These are phyloP conservation scores for Talinum fruticosum DNA, from an alignment of 148 eudicot species.

Conservation along the genomic window DNA sequence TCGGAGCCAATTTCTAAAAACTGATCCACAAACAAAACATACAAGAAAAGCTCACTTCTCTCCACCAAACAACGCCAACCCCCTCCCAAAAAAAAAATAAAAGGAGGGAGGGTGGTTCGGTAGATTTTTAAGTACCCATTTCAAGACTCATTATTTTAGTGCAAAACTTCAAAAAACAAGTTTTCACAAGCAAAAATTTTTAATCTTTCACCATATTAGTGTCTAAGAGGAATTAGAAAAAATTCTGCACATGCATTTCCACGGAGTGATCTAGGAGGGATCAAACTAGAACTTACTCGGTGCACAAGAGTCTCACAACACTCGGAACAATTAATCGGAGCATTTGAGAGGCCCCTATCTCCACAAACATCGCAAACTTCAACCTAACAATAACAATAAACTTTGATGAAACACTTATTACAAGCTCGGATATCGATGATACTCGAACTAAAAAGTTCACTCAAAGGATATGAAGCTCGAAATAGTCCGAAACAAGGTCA, in stretches of 20 bases:
- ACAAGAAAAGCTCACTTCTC: no score
- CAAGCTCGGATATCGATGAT: not conserved
- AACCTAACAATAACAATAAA: constrained; percentile 5
- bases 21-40: no score
- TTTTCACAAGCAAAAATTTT: no score
- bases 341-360: constrained; percentile 17
- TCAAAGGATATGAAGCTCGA: no score
- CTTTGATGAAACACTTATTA: not conserved
- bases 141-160: no score
- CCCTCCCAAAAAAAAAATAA: not conserved
- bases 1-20: not conserved
- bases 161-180: no score
- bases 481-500: not conserved
- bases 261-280: not conserved
- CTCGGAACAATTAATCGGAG: constrained; percentile 16
- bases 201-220: not conserved
- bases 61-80: not conserved
- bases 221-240: not conserved
- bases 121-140: not conserved
- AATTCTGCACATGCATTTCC: not conserved
- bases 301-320: constrained; percentile 12
- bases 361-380: constrained; percentile 26
- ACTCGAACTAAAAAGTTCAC: no score
- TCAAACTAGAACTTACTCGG: constrained; percentile 14
- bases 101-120: not conserved